These are phyloP conservation scores for Phlebiopsis gigantea DNA, from an alignment of 768 basidiomycete species.

Conservation along the genomic window DNA sequence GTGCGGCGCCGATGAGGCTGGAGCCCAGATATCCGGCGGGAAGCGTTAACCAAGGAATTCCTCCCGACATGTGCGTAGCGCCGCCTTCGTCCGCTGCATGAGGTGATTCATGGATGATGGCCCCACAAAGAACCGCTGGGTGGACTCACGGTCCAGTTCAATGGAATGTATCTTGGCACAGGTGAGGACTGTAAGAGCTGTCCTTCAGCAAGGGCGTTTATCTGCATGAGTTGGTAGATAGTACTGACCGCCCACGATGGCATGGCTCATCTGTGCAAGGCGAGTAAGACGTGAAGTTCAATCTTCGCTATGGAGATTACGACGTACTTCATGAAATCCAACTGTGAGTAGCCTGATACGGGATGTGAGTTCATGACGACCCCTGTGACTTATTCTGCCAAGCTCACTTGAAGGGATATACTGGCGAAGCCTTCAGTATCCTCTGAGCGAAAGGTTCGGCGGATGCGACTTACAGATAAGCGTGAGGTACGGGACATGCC, in stretches of 20 bases:
- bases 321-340: slow-evolving; percentile 77
- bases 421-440: slow-evolving; percentile 30
- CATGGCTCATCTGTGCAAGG: slow-evolving; percentile 72
- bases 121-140: background rate
- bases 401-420: slow-evolving; percentile 87
- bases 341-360: slow-evolving; percentile 67
- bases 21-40: slow-evolving; percentile 87
- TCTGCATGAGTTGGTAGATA: background rate
- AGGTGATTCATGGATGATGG: background rate
- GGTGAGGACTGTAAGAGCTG: slow-evolving; percentile 47
- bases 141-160: slow-evolving; percentile 73
- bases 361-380: slow-evolving; percentile 1
- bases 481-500: slow-evolving; percentile 76
- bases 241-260: slow-evolving; percentile 49
- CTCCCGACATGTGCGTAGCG: slow-evolving; percentile 82
- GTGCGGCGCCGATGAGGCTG: slow-evolving; percentile 77
- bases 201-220: background rate
- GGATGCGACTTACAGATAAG: slow-evolving; percentile 55
- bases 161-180: slow-evolving; percentile 85
- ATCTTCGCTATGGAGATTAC: background rate
- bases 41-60: slow-evolving; percentile 74
- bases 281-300: background rate
- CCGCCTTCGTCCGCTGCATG: slow-evolving; percentile 80
- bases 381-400: background rate
- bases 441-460: background rate